Percentiles rank a stretch among this genome's conserved stretches.
phyloP scores from a whole-genome alignment of 805 yeast species.

The Clavispora santaluciae region DNA sequence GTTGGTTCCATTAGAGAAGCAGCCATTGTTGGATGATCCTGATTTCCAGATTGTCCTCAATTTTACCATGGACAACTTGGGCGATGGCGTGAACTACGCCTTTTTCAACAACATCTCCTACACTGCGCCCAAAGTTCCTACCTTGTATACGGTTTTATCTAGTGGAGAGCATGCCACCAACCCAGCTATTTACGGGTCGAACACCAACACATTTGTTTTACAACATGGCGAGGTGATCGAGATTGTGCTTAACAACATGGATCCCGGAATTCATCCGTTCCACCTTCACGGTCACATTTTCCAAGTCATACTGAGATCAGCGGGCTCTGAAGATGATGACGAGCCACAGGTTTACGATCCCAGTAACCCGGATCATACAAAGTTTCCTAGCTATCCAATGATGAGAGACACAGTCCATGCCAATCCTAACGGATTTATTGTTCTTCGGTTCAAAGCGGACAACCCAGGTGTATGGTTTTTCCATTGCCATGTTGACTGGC shows the following conservation, averaged over 20 bases:
- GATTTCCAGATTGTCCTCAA: conserved; percentile 58
- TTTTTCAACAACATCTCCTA: conserved; percentile 67
- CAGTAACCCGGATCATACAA: conserved; percentile 30
- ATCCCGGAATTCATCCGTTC: conserved; percentile 76
- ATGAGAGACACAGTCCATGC: conserved; percentile 69
- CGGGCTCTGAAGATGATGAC: conserved; percentile 49
- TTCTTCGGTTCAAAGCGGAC: conserved; percentile 68
- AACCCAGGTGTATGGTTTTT: conserved; percentile 94
- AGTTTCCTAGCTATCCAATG: conserved; percentile 56
- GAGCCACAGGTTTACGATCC: conserved; percentile 48
- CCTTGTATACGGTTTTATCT: conserved; percentile 57
- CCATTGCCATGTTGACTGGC: conserved; percentile 91
- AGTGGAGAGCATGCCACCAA: conserved; percentile 55
- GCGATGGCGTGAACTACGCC: conserved; percentile 73
- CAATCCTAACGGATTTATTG: conserved; percentile 63
- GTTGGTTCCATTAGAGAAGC: conserved; percentile 58
- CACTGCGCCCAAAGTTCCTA: conserved; percentile 65
- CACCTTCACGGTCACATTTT: conserved; percentile 73
- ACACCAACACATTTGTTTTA: conserved; percentile 59
- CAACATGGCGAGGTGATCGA: conserved; percentile 64
- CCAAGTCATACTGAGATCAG: conserved; percentile 55
- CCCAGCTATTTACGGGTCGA: conserved; percentile 66
- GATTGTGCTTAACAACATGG: conserved; percentile 71
- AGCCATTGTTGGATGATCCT: conserved; percentile 49
- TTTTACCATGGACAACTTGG: conserved; percentile 62